Evolutionary conservation across 1,139 yeast genomes (phyloP).

Genomic region (Geotrichum fermentans): DNA sequence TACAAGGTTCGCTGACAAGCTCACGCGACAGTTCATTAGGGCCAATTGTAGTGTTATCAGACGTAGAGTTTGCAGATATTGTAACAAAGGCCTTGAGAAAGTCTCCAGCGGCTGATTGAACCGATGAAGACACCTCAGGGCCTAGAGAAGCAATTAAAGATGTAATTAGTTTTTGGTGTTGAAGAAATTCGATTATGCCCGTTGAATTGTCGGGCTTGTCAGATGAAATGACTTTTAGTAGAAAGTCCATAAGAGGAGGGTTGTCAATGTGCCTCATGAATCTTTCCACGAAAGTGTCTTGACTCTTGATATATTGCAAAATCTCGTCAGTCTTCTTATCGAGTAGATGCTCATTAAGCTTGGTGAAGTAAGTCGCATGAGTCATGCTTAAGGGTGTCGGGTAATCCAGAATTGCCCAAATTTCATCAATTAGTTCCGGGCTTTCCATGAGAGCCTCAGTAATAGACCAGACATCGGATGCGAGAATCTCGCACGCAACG

Average conservation of each 20-base stretch:
- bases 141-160: conserved; percentile 55
- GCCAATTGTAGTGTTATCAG: conserved; percentile 82
- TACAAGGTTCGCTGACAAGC: conserved; percentile 70
- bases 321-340: conserved; percentile 87
- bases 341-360: conserved; percentile 84
- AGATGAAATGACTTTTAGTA: conserved; percentile 69
- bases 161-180: conserved; percentile 58
- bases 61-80: conserved; percentile 87
- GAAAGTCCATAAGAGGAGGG: conserved; percentile 82
- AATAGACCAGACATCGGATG: conserved; percentile 92
- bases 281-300: conserved; percentile 58
- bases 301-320: conserved; percentile 65
- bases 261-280: conserved; percentile 76
- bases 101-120: conserved; percentile 93
- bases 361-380: conserved; percentile 84
- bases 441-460: conserved; percentile 88
- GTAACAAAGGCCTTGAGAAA: conserved; percentile 89
- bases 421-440: conserved; percentile 54
- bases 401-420: conserved; percentile 76
- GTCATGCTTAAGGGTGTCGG: conserved; percentile 63
- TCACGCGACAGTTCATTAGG: conserved; percentile 93
- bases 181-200: conserved; percentile 69
- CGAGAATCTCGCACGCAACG: conserved; percentile 82
- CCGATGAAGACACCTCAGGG: conserved; percentile 54
- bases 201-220: conserved; percentile 75